These are phyloP conservation scores for Paracoccidioides brasiliensis DNA, from an alignment of 2,329 filamentous ascomycete species.

Conservation along the genomic window DNA sequence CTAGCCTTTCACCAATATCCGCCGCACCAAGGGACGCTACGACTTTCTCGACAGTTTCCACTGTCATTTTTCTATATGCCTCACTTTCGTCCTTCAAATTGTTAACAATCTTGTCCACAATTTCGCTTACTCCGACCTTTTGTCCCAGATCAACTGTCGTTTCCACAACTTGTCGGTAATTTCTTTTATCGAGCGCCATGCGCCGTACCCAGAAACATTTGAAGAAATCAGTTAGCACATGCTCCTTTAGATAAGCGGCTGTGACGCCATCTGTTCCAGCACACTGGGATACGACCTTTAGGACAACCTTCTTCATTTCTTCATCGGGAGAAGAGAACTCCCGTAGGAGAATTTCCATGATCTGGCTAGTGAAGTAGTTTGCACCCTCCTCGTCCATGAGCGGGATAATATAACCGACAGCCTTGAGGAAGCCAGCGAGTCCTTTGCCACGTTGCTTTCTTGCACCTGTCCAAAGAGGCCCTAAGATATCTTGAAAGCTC, in stretches of 20 bases:
- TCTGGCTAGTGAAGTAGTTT: constrained; percentile 96
- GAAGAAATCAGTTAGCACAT: constrained; percentile 92
- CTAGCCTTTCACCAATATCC: constrained; percentile 81
- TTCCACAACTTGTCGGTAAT: constrained; percentile 95
- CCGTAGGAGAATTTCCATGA: constrained; percentile 94
- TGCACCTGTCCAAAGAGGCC: constrained; percentile 91
- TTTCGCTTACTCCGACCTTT: constrained; percentile 95
- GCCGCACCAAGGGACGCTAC: constrained; percentile 86
- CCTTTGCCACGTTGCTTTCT: constrained; percentile 95
- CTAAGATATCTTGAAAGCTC: constrained; percentile 94
- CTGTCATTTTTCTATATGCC: constrained; percentile 96
- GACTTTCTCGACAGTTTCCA: constrained; percentile 94
- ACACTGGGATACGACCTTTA: constrained; percentile 95
- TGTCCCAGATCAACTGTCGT: constrained; percentile 94
- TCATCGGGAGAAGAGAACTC: constrained; percentile 96
- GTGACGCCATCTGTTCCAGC: constrained; percentile 91
- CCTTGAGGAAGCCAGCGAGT: constrained; percentile 89
- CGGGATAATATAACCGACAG: constrained; percentile 94
- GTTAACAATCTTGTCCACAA: constrained; percentile 80
- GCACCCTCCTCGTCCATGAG: constrained; percentile 99
- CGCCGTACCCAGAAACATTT: constrained; percentile 96
- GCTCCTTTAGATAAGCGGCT: constrained; percentile 84
- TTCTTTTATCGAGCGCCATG: constrained; percentile 94
- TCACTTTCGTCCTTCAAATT: constrained; percentile 98
- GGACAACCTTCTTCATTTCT: constrained; percentile 99